These are phyloP conservation scores for Kodamaea plutei DNA, from an alignment of 1,139 yeast species.

Conservation along the genomic window DNA sequence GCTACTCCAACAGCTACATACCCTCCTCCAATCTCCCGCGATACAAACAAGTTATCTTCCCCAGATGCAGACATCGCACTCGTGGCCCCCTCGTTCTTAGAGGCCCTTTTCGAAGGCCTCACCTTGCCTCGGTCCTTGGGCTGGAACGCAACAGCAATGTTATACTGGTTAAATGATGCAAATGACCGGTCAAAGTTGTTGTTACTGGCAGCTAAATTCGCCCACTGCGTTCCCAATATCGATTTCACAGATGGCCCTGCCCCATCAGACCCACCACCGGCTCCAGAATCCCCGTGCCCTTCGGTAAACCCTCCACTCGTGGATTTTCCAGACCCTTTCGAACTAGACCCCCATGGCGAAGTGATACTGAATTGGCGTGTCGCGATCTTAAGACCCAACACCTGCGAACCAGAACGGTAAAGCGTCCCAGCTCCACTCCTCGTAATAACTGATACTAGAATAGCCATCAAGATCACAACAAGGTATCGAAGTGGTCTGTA, in stretches of 20 bases:
- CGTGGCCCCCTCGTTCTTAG: constrained; percentile 24
- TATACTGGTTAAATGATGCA: constrained; percentile 36
- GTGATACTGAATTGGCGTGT: constrained; percentile 7
- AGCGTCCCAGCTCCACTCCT: constrained; percentile 16
- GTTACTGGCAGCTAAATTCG: constrained; percentile 18
- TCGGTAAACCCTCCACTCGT: too few relatives aligned
- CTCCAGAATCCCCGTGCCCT: constrained; percentile 7
- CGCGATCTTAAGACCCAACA: neutral
- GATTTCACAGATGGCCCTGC: too few relatives aligned
- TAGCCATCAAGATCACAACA: constrained; percentile 23
- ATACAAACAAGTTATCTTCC: constrained; percentile 77
- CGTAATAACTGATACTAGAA: constrained; percentile 26
- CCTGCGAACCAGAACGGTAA: constrained; percentile 9
- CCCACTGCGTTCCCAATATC: too few relatives aligned
- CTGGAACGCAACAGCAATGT: constrained; percentile 65
- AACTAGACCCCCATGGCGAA: constrained; percentile 14
- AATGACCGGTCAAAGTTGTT: constrained; percentile 20
- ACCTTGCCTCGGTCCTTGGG: constrained; percentile 60
- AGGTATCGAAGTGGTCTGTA: constrained; percentile 13
- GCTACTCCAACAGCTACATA: constrained; percentile 80
- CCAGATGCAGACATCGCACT: constrained; percentile 66
- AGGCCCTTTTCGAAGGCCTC: constrained; percentile 35
- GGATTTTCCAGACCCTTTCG: neutral
- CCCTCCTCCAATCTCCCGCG: constrained; percentile 38
- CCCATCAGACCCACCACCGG: constrained; percentile 6